Percentiles rank a stretch among this genome's conserved stretches.
These are phyloP conservation scores for Termitomyces sp. DNA, from an alignment of 768 basidiomycete genomes.

Conservation along the genomic window DNA sequence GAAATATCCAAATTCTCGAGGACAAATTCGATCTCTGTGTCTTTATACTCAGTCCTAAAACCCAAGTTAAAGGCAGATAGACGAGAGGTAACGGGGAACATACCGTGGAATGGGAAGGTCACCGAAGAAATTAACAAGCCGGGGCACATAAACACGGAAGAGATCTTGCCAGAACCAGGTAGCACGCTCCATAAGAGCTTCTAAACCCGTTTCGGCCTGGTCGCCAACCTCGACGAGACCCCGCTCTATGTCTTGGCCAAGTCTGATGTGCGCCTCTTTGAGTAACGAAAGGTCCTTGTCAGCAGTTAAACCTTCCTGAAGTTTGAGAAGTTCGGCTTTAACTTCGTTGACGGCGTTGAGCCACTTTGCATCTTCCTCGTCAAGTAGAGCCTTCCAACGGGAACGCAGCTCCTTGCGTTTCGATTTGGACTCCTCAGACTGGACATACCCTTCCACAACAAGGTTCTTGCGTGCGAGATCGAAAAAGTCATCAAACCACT, in stretches of 20 bases:
- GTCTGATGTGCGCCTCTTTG: constrained; percentile 38
- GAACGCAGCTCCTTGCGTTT: constrained; percentile 38
- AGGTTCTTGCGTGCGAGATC: constrained; percentile 38
- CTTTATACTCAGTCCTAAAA: constrained; percentile 63
- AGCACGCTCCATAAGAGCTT: constrained; percentile 52
- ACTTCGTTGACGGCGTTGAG: constrained; percentile 39
- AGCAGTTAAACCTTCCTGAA: constrained; percentile 37
- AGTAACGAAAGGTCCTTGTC: constrained; percentile 47
- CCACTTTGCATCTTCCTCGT: constrained; percentile 48
- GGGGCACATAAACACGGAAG: constrained; percentile 74
- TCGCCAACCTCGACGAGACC: constrained; percentile 29
- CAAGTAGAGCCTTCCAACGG: constrained; percentile 46
- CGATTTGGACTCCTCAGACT: constrained; percentile 38
- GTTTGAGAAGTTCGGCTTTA: constrained; percentile 35
- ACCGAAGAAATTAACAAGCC: constrained; percentile 42
- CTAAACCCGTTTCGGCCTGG: constrained; percentile 35
- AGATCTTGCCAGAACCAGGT: constrained; percentile 81
- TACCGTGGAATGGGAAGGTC: constrained; percentile 69
- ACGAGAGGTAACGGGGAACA: neutral
- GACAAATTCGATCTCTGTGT: constrained; percentile 63
- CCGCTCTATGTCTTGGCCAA: constrained; percentile 44
- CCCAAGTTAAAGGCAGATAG: neutral
- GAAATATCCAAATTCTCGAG: constrained; percentile 72
- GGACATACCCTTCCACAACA: constrained; percentile 44
- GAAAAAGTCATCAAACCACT: constrained; percentile 53